Evolutionary conservation across 306 rosid genomes (phyloP), one percentile per base, ranked within the genome.

Genomic region (Gastrolobium villosum): DNA sequence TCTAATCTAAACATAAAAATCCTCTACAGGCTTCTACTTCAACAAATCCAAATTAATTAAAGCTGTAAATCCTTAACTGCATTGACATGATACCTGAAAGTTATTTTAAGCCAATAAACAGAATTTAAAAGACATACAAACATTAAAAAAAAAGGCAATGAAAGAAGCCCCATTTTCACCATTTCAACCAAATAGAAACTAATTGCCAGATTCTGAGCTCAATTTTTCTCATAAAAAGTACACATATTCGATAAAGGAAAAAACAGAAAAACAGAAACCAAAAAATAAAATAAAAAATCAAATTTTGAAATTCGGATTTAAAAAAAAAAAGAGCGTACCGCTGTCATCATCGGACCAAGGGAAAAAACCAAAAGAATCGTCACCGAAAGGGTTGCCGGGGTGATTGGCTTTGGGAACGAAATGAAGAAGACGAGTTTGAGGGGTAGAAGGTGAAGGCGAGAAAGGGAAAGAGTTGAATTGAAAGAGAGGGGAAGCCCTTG

Each of bases 271-370:
- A 20, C 26, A 20, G 26, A 20, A 20, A 20, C 26, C 26, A 20
- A 20, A 20, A 20, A 8, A 15, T 53, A 32, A 31, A 20, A 49
- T n/a, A 3, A 44, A 76, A 65, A 5, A 32, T 9, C 1, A 13
- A 41, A 10, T 48, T 35, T 57, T 6, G 65, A 37, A 44, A 5
- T 39, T 59, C 14, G 44, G 2, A 0, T 20, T 20, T 0, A 40
- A 49, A 43, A 32, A 30, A 7, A 5, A 50, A n/a, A 34, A 26
- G 34, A 60, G 60, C 50, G 37, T 70, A 90, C 98, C 98, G 53
- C 50, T 9, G 39, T 84, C 85, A 14, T 79, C 84, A 26, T 92
- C 80, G 65, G 85, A 65, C 99, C 99, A 94, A 14, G 97, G 97
- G 41, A 94, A 92, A 65, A 88, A 89, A 3, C 65, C 79, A 73